Conservation (phyloP, 2,329 filamentous ascomycete genomes). For the Graphilbum sp. region DNA sequence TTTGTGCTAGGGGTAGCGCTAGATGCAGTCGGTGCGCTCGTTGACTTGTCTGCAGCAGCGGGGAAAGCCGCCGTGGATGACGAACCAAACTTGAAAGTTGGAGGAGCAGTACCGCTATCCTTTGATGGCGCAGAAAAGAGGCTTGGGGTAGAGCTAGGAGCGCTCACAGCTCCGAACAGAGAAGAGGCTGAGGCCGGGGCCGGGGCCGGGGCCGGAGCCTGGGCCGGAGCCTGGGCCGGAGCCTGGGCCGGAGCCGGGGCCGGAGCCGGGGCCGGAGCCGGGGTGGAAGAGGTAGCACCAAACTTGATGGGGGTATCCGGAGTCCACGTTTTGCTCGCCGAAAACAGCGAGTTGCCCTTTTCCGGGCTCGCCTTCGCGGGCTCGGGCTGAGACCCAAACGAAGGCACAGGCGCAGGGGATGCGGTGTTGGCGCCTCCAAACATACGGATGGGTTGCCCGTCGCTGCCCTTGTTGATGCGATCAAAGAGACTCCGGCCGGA, state of each 20-base stretch:
- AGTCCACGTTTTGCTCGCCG: constrained; percentile 31
- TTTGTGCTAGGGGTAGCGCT: too few relatives aligned
- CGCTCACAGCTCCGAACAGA: background rate
- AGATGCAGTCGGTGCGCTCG: too few relatives aligned
- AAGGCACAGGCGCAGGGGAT: background rate
- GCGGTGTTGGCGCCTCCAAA: constrained; percentile 15
- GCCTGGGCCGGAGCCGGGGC: too few relatives aligned
- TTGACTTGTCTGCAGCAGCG: too few relatives aligned
- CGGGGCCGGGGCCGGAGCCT: too few relatives aligned
- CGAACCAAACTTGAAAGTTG: constrained; percentile 5
- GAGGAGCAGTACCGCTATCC: background rate
- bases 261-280: too few relatives aligned
- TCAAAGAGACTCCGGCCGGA: constrained; percentile 38
- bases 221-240: too few relatives aligned
- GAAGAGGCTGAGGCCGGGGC: background rate
- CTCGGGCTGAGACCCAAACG: constrained; percentile 12
- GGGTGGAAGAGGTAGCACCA: constrained; percentile 15
- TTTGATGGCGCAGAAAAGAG: background rate
- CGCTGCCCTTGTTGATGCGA: constrained; percentile 31
- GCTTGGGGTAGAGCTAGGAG: background rate
- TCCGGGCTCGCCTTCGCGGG: constrained; percentile 26
- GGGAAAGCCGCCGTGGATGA: too few relatives aligned
- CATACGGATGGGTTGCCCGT: constrained; percentile 32
- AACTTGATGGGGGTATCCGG: constrained; percentile 38
- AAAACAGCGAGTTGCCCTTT: constrained; percentile 16